phyloP scores from a whole-genome alignment of 305 asterid genomes.

The Fraxinus greggii region DNA sequence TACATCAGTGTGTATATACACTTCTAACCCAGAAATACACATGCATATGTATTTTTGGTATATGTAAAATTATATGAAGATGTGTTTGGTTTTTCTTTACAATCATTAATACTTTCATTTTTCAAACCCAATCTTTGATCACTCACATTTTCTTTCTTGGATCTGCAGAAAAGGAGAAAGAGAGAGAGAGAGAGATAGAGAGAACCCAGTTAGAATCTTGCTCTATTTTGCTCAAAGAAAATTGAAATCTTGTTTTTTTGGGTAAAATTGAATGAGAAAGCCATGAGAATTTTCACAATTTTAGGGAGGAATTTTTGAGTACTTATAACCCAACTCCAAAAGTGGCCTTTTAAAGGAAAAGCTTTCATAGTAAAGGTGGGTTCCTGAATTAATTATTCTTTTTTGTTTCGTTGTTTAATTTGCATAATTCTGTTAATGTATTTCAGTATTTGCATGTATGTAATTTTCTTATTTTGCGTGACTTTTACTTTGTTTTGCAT shows the following conservation, averaged over 20 bases:
- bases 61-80: constrained; percentile 33
- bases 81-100: constrained; percentile 36
- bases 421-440: constrained; percentile 24
- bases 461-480: constrained; percentile 19
- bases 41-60: constrained; percentile 33
- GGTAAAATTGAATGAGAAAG: constrained; percentile 39
- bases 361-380: constrained; percentile 40
- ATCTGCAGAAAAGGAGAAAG: constrained; percentile 31
- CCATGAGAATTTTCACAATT: constrained; percentile 41
- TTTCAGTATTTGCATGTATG: constrained; percentile 10
- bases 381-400: constrained; percentile 12
- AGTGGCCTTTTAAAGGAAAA: constrained; percentile 36
- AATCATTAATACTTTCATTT: constrained; percentile 19
- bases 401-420: constrained; percentile 14
- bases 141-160: constrained; percentile 51
- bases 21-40: constrained; percentile 25
- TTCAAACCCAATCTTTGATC: constrained; percentile 25
- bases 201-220: constrained; percentile 29
- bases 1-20: constrained; percentile 15
- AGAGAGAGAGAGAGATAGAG: background rate
- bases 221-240: constrained; percentile 25
- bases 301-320: constrained; percentile 37
- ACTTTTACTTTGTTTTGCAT: constrained; percentile 30
- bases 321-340: constrained; percentile 24
- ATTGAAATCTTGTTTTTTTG: constrained; percentile 30